These are phyloP conservation scores for Fusarium sacchari DNA, from an alignment of 2,329 filamentous ascomycete genomes.

Conservation along the genomic window DNA sequence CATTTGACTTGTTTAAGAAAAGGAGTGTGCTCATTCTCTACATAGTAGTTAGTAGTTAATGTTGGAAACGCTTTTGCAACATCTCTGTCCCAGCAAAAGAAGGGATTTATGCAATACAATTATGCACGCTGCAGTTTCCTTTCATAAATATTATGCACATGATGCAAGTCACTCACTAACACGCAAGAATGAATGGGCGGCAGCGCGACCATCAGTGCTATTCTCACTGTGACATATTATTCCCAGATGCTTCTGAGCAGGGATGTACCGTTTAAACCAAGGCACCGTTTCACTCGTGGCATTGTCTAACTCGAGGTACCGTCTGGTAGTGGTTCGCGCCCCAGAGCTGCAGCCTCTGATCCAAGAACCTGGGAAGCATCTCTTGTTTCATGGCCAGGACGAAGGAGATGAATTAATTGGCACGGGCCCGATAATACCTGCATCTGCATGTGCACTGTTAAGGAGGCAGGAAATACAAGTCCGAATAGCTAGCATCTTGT, in stretches of 20 bases:
- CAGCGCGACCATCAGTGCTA: not conserved
- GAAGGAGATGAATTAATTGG: not conserved
- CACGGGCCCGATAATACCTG: not conserved
- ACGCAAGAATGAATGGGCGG: not conserved
- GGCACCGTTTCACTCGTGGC: no score
- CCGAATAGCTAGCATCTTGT: not conserved
- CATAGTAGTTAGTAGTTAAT: not conserved
- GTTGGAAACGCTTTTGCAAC: not conserved
- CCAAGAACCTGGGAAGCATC: not conserved
- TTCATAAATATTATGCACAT: not conserved
- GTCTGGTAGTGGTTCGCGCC: not conserved
- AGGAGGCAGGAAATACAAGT: not conserved
- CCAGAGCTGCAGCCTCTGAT: not conserved
- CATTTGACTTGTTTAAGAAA: not conserved
- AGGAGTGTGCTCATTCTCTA: not conserved
- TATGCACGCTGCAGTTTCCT: fast-evolving
- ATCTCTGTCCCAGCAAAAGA: not conserved
- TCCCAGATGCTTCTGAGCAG: not conserved
- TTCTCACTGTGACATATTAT: not conserved
- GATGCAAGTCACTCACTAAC: not conserved
- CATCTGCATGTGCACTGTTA: not conserved
- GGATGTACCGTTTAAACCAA: not conserved
- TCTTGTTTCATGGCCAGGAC: not conserved
- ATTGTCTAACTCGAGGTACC: not conserved
- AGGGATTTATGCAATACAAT: not conserved